A percentile compares a stretch with the other conserved stretches of the same genome.
Evolutionary conservation across 1,139 yeast genomes (phyloP).

Genomic region (Suhomyces atakaporum): DNA sequence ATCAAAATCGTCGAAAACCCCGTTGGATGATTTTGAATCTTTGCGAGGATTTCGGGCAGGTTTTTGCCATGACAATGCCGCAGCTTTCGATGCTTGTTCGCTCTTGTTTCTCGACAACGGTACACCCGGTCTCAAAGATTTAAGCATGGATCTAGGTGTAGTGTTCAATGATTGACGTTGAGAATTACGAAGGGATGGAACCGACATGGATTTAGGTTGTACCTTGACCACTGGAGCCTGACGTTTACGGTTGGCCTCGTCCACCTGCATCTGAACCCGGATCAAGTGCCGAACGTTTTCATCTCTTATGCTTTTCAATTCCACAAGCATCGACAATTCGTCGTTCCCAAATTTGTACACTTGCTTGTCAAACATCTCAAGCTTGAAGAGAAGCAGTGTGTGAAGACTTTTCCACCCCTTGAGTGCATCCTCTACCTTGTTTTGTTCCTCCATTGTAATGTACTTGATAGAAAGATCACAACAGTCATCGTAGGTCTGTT

Average conservation of each 20-base stretch:
- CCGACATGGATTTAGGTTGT: conserved; percentile 17
- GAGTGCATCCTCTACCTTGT: conserved; percentile 55
- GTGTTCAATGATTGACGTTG: conserved; percentile 12
- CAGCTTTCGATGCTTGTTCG: conserved; percentile 44
- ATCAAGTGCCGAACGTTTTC: conserved; percentile 51
- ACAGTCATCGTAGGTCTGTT: conserved; percentile 61
- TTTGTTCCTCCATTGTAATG: conserved; percentile 57
- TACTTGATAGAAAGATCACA: conserved; percentile 60
- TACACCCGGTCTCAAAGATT: conserved; percentile 35
- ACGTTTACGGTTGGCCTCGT: conserved; percentile 33
- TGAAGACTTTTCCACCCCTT: conserved; percentile 74
- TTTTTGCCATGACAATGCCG: conserved; percentile 45
- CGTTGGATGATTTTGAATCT: conserved; percentile 22
- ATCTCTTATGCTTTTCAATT: conserved; percentile 51
- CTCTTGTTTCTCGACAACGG: conserved; percentile 20
- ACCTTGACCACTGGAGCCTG: conserved; percentile 8
- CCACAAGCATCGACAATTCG: conserved; percentile 45
- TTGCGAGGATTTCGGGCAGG: no score
- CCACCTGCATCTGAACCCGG: conserved; percentile 45
- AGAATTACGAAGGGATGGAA: conserved; percentile 32
- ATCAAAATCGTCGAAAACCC: conserved; percentile 49
- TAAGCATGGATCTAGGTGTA: conserved; percentile 31
- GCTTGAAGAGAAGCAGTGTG: conserved; percentile 56
- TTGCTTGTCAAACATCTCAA: conserved; percentile 55
- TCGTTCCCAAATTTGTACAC: conserved; percentile 37